These are phyloP conservation scores for Apium graveolens DNA, from an alignment of 129 eudicot genomes.

Conservation along the genomic window DNA sequence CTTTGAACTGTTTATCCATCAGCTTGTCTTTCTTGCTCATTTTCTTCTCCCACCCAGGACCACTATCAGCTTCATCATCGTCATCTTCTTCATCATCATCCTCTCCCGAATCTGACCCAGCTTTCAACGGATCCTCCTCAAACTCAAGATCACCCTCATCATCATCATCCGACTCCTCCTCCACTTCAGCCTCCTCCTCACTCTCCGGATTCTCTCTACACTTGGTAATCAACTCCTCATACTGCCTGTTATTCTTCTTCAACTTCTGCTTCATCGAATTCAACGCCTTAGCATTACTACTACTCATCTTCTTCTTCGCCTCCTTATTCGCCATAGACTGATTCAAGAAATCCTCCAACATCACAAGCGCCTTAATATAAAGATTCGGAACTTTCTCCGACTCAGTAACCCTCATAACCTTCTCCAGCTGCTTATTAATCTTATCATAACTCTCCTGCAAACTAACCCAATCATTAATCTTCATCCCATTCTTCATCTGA, in stretches of 20 bases:
- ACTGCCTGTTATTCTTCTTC: slow-evolving; percentile 83
- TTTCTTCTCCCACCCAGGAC: slow-evolving; percentile 62
- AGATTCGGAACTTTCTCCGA: slow-evolving; percentile 59
- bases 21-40: slow-evolving; percentile 71
- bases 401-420: slow-evolving; percentile 85
- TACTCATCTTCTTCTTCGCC: slow-evolving; percentile 92
- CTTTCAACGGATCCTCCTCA: slow-evolving; percentile 39
- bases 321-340: slow-evolving; percentile 88
- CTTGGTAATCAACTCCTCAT: slow-evolving; percentile 69
- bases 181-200: slow-evolving; percentile 48
- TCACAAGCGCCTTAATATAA: slow-evolving; percentile 78
- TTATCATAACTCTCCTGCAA: slow-evolving; percentile 89
- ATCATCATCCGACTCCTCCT: slow-evolving; percentile 35
- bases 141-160: slow-evolving; percentile 33
- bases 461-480: slow-evolving; percentile 96
- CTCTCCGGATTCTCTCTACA: slow-evolving; percentile 70
- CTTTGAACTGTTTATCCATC: slow-evolving; percentile 87
- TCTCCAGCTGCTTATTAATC: slow-evolving; percentile 82
- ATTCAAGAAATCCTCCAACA: slow-evolving; percentile 81
- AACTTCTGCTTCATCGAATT: slow-evolving; percentile 90
- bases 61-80: slow-evolving; percentile 25
- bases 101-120: slow-evolving; percentile 37
- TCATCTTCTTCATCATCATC: slow-evolving; percentile 20
- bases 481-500: slow-evolving; percentile 96
- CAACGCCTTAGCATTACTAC: slow-evolving; percentile 89